phyloP scores from a whole-genome alignment of 805 yeast genomes.

The Candida bentonensis region DNA sequence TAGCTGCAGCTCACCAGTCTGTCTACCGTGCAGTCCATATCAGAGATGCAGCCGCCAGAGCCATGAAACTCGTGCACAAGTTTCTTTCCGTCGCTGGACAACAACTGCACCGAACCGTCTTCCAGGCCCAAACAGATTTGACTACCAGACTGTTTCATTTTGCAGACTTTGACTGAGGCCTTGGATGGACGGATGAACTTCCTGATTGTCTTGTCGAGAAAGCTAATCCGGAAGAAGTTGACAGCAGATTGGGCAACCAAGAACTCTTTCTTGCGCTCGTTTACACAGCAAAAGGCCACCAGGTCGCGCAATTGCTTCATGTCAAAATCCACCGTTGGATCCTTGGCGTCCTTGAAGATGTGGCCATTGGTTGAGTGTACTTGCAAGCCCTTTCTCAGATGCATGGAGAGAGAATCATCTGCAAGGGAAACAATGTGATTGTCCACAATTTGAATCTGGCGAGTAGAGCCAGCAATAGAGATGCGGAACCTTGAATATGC shows the following conservation, averaged over 20 bases:
- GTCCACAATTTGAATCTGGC: not conserved
- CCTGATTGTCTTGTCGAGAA: not conserved
- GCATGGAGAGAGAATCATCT: not conserved
- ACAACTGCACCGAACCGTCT: not conserved
- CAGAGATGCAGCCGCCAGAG: slow-evolving; percentile 26
- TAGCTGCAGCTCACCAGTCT: slow-evolving; percentile 56
- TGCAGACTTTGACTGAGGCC: not conserved
- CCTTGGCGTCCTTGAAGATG: not conserved
- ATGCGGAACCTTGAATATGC: slow-evolving; percentile 43
- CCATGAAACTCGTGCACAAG: slow-evolving; percentile 17
- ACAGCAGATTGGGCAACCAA: not conserved
- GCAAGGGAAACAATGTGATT: not conserved
- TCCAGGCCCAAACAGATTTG: not conserved
- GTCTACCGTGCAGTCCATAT: slow-evolving; percentile 24
- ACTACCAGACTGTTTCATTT: not conserved
- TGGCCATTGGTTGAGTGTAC: not conserved
- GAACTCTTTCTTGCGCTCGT: not conserved
- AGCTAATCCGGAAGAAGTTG: not conserved
- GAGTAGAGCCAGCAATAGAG: not conserved
- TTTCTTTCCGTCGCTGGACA: not conserved
- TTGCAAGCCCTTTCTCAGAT: not conserved
- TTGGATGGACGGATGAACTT: not conserved
- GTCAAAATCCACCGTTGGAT: not conserved
- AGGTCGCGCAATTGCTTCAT: not conserved
- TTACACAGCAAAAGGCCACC: not conserved